phyloP scores from a whole-genome alignment of 805 yeast species.

The Cyberlindnera mycetangii region DNA sequence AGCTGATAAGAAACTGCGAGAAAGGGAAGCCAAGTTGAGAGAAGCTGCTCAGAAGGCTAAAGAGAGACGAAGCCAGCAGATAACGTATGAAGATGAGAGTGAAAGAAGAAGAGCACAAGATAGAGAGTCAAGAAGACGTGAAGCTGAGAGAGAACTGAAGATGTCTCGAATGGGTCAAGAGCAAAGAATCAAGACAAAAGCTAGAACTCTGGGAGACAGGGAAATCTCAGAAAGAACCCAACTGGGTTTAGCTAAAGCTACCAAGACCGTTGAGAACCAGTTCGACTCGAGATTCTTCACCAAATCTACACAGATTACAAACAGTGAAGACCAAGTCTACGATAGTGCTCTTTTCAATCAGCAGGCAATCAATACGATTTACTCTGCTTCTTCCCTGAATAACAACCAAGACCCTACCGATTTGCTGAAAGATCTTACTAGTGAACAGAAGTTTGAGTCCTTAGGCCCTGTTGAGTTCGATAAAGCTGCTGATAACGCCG shows the following conservation, averaged over 20 bases:
- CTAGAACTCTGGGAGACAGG: slow-evolving; percentile 42
- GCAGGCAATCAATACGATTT: slow-evolving; percentile 48
- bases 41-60: slow-evolving; percentile 47
- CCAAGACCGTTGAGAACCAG: slow-evolving; percentile 37
- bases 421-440: slow-evolving; percentile 14
- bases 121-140: slow-evolving; percentile 42
- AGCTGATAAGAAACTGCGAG: slow-evolving; percentile 47
- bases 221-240: slow-evolving; percentile 57
- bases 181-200: slow-evolving; percentile 39
- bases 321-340: slow-evolving; percentile 49
- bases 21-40: slow-evolving; percentile 49
- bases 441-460: slow-evolving; percentile 23
- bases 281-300: slow-evolving; percentile 60
- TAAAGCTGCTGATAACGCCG: slow-evolving; percentile 23
- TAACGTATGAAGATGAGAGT: slow-evolving; percentile 14
- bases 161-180: slow-evolving; percentile 44
- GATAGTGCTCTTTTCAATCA: slow-evolving; percentile 58
- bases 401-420: slow-evolving; percentile 12
- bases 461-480: slow-evolving; percentile 48
- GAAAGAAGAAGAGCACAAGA: slow-evolving; percentile 36
- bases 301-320: slow-evolving; percentile 39
- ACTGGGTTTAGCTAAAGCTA: slow-evolving; percentile 44
- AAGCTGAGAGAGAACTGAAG: slow-evolving; percentile 46
- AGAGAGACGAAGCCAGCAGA: slow-evolving; percentile 25
- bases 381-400: slow-evolving; percentile 36